These are phyloP conservation scores for Gonapodya sp. DNA, from an alignment of 192 early-diverging fungal genomes.

Conservation along the genomic window DNA sequence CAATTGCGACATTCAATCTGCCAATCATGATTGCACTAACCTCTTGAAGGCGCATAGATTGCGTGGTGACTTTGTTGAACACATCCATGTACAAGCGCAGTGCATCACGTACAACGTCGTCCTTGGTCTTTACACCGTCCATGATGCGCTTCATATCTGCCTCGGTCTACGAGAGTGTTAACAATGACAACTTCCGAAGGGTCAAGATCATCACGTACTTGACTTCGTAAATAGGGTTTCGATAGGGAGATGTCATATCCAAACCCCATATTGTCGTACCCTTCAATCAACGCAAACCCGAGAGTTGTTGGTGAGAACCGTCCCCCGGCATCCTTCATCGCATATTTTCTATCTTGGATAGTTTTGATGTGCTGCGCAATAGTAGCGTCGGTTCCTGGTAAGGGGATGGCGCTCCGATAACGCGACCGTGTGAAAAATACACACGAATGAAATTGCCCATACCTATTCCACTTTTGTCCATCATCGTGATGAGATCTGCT, in stretches of 20 bases:
- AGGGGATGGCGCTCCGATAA: background rate
- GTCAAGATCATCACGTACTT: constrained; percentile 30
- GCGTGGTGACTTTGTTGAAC: constrained; percentile 40
- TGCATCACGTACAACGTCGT: constrained; percentile 56
- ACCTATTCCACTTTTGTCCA: constrained; percentile 94
- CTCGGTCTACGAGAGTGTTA: constrained; percentile 50
- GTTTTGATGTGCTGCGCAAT: constrained; percentile 94
- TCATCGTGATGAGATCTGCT: constrained; percentile 73
- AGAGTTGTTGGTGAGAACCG: constrained; percentile 64
- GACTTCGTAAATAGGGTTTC: constrained; percentile 75
- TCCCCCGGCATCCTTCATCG: constrained; percentile 43
- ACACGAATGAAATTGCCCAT: constrained; percentile 17
- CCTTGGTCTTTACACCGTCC: constrained; percentile 50
- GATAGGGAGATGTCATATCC: constrained; percentile 62
- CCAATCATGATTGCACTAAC: background rate
- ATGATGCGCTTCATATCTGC: constrained; percentile 64
- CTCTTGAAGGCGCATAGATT: constrained; percentile 12
- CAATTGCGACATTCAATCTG: too few relatives aligned
- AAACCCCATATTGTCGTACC: constrained; percentile 78
- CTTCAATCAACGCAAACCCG: constrained; percentile 76
- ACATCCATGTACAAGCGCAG: constrained; percentile 63
- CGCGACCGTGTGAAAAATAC: background rate
- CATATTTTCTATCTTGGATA: constrained; percentile 80
- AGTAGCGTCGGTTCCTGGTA: constrained; percentile 85
- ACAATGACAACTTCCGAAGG: background rate